Base-by-base conservation (phyloP, 108 stramenopile species). In the Skeletonema tropicum region DNA sequence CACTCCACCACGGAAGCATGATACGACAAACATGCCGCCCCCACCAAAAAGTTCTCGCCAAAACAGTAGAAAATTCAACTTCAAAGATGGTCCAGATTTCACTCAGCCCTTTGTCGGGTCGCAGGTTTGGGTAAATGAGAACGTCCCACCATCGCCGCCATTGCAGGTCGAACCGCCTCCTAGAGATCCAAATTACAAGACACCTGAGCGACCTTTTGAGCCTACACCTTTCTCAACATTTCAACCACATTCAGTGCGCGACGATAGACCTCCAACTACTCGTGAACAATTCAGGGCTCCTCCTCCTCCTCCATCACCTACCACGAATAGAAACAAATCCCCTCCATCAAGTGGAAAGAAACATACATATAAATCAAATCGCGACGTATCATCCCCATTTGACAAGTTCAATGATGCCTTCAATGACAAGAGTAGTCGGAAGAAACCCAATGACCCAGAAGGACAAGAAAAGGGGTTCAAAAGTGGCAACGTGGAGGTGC, bases 131-230 rank as follows among this genome's bases (percentile, higher is more conserved):
- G 68, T 70, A 29, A 73, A 74, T 61, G 59, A 75, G 11, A 60
- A 35, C 57, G 70, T 63, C 41, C 68, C 72, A 58, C 62, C 68
- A 30, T 67, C 71, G 19, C 80, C 80, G 6, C 80, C 80, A 26
- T 38, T 73, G 39, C 73, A 68, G 60, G 80, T 81, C 3, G 72
- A 81, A 26, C 80, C 80, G 1, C 80, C 80, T 10, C 80, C 80
- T 7, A 62, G 65, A 14, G 80, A 73, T 64, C 66, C 66, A 17
- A 70, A 57, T 31, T 59, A 74, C 58, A 55, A 62, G 57, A 39
- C 73, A 23, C 59, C 60, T 3, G 39, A 71, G 31, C 48, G 67
- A 38, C 68, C 73, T 10, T 81, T 81, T 60, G 80, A 81, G 57
- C 80, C 80, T 29, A 63, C 68, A 1, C 69, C 80, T 15, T 81